Evolutionary conservation across 2,329 filamentous ascomycete species (phyloP).

Genomic region (Colletotrichum sp.): DNA sequence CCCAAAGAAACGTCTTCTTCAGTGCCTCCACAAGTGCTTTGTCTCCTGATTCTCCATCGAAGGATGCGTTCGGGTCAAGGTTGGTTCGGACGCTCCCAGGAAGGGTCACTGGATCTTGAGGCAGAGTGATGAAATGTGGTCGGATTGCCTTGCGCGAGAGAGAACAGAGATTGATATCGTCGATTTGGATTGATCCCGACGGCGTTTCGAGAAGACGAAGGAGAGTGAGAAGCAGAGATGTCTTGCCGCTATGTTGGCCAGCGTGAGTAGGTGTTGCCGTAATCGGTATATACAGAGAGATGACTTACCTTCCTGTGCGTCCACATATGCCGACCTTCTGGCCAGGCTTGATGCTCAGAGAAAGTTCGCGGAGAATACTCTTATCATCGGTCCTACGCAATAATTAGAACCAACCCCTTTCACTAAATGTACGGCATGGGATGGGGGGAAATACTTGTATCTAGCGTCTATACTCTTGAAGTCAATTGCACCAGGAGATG

Average conservation of each 20-base stretch:
- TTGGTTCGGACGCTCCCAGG: slow-evolving; percentile 19
- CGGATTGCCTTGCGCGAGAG: slow-evolving; percentile 21
- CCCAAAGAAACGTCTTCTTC: slow-evolving; percentile 5
- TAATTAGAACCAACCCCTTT: background rate
- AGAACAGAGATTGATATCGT: slow-evolving; percentile 13
- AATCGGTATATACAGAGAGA: too few species aligned
- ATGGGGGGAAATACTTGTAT: slow-evolving; percentile 28
- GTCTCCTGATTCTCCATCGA: slow-evolving; percentile 25
- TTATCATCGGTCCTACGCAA: background rate
- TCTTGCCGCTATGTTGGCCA: slow-evolving; percentile 21
- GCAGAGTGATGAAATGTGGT: slow-evolving; percentile 19
- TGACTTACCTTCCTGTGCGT: slow-evolving; percentile 33
- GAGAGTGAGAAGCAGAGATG: slow-evolving; percentile 31
- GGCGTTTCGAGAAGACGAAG: slow-evolving; percentile 53
- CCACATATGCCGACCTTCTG: slow-evolving; percentile 40
- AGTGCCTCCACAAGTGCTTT: slow-evolving; percentile 9
- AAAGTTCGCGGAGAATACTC: slow-evolving; percentile 27
- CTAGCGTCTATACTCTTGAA: slow-evolving; percentile 34
- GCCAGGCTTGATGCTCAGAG: slow-evolving; percentile 30
- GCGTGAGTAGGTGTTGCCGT: background rate
- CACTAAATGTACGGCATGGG: background rate
- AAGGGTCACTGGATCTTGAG: slow-evolving; percentile 23
- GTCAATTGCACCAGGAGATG: slow-evolving; percentile 32
- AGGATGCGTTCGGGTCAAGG: slow-evolving; percentile 21
- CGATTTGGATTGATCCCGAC: slow-evolving; percentile 40